phyloP scores from a whole-genome alignment of 75 land plant genomes.

The Cupressus sempervirens region DNA sequence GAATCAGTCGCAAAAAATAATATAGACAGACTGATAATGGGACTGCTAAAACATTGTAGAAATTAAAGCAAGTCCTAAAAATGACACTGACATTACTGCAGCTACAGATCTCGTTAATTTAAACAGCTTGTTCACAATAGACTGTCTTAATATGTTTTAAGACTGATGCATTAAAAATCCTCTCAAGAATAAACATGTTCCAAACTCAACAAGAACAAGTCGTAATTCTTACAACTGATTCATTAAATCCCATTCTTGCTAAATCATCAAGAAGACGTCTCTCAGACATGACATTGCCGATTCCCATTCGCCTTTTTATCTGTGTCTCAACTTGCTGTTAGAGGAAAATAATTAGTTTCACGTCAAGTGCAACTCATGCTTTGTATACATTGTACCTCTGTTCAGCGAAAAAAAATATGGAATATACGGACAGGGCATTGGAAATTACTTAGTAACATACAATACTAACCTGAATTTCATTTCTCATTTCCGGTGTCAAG shows the following conservation, averaged over 20 bases:
- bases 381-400: not conserved
- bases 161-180: not conserved
- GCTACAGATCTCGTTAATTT: not conserved
- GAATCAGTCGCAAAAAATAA: not conserved
- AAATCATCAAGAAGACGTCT: conserved; percentile 88
- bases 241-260: conserved; percentile 86
- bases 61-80: not conserved
- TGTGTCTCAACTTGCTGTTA: conserved; percentile 94
- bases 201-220: not conserved
- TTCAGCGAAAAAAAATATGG: not conserved
- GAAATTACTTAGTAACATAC: not conserved
- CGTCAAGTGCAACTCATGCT: not conserved
- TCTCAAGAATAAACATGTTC: not conserved
- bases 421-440: not conserved
- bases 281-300: conserved; percentile 91
- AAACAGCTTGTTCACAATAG: not conserved
- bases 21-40: not conserved
- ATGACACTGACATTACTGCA: not conserved
- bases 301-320: conserved; percentile 90
- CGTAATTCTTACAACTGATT: conserved; percentile 61
- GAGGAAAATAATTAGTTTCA: not conserved
- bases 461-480: conserved; percentile 81
- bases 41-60: not conserved
- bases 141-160: not conserved
- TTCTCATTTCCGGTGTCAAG: conserved; percentile 83